These are phyloP conservation scores for Trichoderma atrobrunneum DNA, from an alignment of 2,329 filamentous ascomycete species.

Conservation along the genomic window DNA sequence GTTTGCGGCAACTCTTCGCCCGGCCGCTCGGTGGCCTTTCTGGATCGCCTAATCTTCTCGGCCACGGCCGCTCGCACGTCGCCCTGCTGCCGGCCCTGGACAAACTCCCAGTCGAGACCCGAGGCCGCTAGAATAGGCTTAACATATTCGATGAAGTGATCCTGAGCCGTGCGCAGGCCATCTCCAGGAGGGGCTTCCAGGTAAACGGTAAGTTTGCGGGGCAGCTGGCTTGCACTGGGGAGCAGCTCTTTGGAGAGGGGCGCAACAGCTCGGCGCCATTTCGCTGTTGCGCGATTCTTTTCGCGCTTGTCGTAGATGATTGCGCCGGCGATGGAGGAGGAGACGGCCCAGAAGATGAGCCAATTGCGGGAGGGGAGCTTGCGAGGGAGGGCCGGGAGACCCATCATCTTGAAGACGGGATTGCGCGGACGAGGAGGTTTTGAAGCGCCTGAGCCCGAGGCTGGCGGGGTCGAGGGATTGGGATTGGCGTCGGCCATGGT, in stretches of 20 bases:
- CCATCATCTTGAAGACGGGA: constrained; percentile 74
- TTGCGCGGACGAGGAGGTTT: constrained; percentile 47
- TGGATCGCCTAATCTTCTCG: constrained; percentile 74
- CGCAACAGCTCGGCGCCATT: constrained; percentile 82
- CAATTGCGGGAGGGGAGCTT: constrained; percentile 94
- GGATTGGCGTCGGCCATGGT: constrained; percentile 21
- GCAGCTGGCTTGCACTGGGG: constrained; percentile 64
- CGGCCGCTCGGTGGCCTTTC: constrained; percentile 55
- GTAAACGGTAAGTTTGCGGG: constrained; percentile 81
- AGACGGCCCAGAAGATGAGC: constrained; percentile 88
- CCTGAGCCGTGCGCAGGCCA: constrained; percentile 77
- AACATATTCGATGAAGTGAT: constrained; percentile 94
- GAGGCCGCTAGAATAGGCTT: constrained; percentile 89
- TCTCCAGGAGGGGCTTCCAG: constrained; percentile 84
- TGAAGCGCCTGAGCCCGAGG: constrained; percentile 3
- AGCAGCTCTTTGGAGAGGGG: constrained; percentile 78
- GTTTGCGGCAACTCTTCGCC: constrained; percentile 48
- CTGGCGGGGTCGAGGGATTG: constrained; percentile 14
- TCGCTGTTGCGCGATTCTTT: constrained; percentile 78
- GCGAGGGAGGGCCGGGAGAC: constrained; percentile 77
- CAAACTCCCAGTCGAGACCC: constrained; percentile 91
- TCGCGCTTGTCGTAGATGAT: constrained; percentile 91
- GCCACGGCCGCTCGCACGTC: constrained; percentile 85
- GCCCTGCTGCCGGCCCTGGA: constrained; percentile 89
- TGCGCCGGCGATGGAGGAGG: constrained; percentile 72